Evolutionary conservation across 2,329 filamentous ascomycete genomes (phyloP).

Genomic region (Sclerotinia trifoliorum): DNA sequence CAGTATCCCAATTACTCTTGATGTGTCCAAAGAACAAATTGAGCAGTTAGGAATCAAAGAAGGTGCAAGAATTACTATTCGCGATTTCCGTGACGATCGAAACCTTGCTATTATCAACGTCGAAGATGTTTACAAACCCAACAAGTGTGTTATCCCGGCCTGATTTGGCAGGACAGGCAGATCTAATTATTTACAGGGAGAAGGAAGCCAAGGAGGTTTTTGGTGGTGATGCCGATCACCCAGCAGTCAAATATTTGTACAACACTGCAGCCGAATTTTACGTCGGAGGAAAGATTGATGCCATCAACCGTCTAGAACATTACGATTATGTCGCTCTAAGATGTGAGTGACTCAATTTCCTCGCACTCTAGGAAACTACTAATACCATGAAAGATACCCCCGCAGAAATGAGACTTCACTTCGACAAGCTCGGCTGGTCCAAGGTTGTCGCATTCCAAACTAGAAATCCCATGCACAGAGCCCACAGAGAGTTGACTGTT

Average conservation of each 20-base stretch:
- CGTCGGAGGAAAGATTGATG: constrained; percentile 93
- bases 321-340: constrained; percentile 98
- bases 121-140: constrained; percentile 90
- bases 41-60: constrained; percentile 73
- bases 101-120: constrained; percentile 95
- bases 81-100: constrained; percentile 93
- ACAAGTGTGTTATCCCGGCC: constrained; percentile 67
- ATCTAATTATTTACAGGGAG: constrained; percentile 51
- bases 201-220: constrained; percentile 94
- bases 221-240: constrained; percentile 86
- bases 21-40: constrained; percentile 74
- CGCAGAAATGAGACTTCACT: constrained; percentile 90
- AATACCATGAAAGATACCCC: constrained; percentile 66
- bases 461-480: constrained; percentile 98
- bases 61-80: constrained; percentile 79
- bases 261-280: constrained; percentile 82
- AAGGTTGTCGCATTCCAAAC: constrained; percentile 99
- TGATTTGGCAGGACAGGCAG: constrained; percentile 1
- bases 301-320: constrained; percentile 92
- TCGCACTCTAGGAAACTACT: constrained; percentile 23
- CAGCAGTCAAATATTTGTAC: constrained; percentile 87
- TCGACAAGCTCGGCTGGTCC: constrained; percentile 99
- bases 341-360: constrained; percentile 57
- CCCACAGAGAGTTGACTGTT: constrained; percentile 96
- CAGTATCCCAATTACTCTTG: constrained; percentile 94